Evolutionary conservation across 148 eudicot species (phyloP).

Genomic region (Camellia sinensis): DNA sequence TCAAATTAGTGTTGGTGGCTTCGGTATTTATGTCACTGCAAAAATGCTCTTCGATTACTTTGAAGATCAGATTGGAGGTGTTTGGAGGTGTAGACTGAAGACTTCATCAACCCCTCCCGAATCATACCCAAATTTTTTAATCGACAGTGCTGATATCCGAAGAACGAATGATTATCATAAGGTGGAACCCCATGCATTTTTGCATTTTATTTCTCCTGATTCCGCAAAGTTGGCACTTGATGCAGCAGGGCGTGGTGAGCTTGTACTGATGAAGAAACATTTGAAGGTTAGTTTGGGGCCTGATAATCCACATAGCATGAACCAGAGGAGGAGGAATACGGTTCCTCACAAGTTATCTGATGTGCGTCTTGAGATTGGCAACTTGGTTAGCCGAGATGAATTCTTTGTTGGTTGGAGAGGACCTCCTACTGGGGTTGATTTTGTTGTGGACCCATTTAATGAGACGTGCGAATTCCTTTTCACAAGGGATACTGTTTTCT

Average conservation of each 20-base stretch:
- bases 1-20: slow-evolving; percentile 82
- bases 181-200: slow-evolving; percentile 86
- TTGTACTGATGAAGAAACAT: slow-evolving; percentile 33
- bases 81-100: slow-evolving; percentile 85
- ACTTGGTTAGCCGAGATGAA: slow-evolving; percentile 44
- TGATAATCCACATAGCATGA: slow-evolving; percentile 57
- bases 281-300: slow-evolving; percentile 67
- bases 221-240: slow-evolving; percentile 45
- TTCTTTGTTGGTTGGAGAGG: slow-evolving; percentile 76
- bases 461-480: slow-evolving; percentile 60
- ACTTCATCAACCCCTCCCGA: slow-evolving; percentile 82
- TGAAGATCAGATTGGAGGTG: slow-evolving; percentile 51
- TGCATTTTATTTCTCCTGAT: slow-evolving; percentile 59
- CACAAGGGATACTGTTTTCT: slow-evolving; percentile 51
- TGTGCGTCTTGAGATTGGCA: slow-evolving; percentile 60
- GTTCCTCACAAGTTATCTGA: slow-evolving; percentile 50
- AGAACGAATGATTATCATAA: slow-evolving; percentile 44
- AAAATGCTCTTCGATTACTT: slow-evolving; percentile 54
- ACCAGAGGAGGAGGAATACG: slow-evolving; percentile 49
- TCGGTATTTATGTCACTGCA: slow-evolving; percentile 55
- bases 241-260: slow-evolving; percentile 47
- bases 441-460: slow-evolving; percentile 76
- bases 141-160: slow-evolving; percentile 23
- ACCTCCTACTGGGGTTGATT: slow-evolving; percentile 51
- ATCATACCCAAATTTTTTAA: slow-evolving; percentile 48